phyloP scores from a whole-genome alignment of 1,284 basidiomycete genomes.

The Puccinia sorghi region DNA sequence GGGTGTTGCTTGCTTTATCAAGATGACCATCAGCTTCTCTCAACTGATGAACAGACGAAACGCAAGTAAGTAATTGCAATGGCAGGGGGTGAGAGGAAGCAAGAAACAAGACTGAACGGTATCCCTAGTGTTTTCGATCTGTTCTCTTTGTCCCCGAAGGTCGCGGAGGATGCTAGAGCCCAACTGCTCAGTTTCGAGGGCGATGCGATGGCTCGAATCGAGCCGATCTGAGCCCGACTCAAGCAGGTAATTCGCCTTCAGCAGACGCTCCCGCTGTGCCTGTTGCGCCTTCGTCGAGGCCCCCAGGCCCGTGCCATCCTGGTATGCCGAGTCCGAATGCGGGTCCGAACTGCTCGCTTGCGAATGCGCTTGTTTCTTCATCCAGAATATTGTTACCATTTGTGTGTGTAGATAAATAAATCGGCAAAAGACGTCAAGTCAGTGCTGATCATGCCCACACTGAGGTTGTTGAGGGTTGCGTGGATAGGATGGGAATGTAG shows the following conservation, averaged over 20 bases:
- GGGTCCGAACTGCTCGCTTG: conserved; percentile 18
- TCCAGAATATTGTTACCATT: conserved; percentile 70
- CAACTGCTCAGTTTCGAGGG: conserved; percentile 92
- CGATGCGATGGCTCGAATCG: conserved; percentile 86
- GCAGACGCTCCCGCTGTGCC: conserved; percentile 60
- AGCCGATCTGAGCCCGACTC: conserved; percentile 66
- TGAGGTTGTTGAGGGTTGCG: not conserved
- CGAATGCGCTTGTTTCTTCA: conserved; percentile 71
- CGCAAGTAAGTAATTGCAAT: not conserved
- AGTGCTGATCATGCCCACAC: too few species aligned
- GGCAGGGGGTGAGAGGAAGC: not conserved
- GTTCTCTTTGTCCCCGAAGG: conserved; percentile 83
- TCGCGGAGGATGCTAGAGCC: conserved; percentile 89
- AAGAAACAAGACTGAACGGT: conserved; percentile 64
- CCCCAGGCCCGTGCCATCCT: not conserved
- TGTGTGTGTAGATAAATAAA: conserved; percentile 63
- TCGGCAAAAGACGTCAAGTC: not conserved
- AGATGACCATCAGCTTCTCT: conserved; percentile 65
- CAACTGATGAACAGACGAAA: too few species aligned
- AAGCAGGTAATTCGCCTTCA: conserved; percentile 59
- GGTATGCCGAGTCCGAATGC: not conserved
- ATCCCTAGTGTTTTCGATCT: conserved; percentile 89
- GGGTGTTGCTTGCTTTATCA: conserved; percentile 64
- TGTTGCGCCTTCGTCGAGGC: conserved; percentile 3
- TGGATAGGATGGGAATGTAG: not conserved